Evolutionary conservation across 2,329 filamentous ascomycete genomes (phyloP).

Genomic region (Drechmeria coniospora): DNA sequence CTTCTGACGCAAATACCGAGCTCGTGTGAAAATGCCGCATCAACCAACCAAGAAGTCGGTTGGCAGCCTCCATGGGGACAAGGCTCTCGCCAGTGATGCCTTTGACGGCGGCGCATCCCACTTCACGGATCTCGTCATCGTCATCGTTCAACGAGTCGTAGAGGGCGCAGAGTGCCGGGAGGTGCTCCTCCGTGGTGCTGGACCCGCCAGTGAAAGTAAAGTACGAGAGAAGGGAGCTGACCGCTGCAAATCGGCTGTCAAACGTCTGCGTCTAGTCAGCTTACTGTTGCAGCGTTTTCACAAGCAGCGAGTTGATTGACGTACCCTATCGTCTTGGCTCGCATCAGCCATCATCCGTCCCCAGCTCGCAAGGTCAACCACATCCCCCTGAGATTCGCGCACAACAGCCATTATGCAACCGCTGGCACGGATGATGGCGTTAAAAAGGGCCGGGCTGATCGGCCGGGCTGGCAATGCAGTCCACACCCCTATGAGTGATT

Average conservation of each 20-base stretch:
- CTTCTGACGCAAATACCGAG: constrained; percentile 22
- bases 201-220: constrained; percentile 14
- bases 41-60: constrained; percentile 29
- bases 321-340: constrained; percentile 32
- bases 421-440: constrained; percentile 32
- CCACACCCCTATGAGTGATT: constrained; percentile 25
- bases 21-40: constrained; percentile 16
- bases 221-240: constrained; percentile 37
- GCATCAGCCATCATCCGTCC: constrained; percentile 33
- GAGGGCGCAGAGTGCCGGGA: constrained; percentile 47
- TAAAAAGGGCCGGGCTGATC: constrained; percentile 32
- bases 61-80: constrained; percentile 31
- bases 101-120: constrained; percentile 36
- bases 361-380: constrained; percentile 22
- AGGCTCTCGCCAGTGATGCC: constrained; percentile 29
- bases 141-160: constrained; percentile 77
- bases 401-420: constrained; percentile 27
- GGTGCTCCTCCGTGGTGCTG: constrained; percentile 18
- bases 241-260: constrained; percentile 47
- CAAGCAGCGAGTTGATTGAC: no score
- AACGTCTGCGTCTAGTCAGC: constrained; percentile 32
- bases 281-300: neutral
- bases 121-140: constrained; percentile 70
- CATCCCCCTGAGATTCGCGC: constrained; percentile 6
- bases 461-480: constrained; percentile 17